A percentile compares a stretch with the other conserved stretches of the same genome.
Evolutionary conservation across 371 early-diverging fungal species (phyloP).

Genomic region (Funneliformis caledonium): DNA sequence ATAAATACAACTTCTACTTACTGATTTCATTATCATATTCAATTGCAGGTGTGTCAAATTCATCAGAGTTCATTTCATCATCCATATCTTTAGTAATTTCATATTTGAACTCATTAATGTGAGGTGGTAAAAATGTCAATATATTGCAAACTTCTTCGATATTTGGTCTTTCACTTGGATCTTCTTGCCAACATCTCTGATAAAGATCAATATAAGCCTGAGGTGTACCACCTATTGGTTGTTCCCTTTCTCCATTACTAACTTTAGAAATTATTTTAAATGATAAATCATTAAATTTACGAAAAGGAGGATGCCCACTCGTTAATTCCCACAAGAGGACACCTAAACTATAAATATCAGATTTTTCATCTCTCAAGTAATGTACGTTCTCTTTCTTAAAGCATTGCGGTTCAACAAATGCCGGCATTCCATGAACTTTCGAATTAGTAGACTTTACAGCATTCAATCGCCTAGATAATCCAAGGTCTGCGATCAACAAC

Average conservation of each 20-base stretch:
- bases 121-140: background rate
- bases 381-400: conserved; percentile 39
- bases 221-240: conserved; percentile 44
- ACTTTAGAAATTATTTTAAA: conserved; percentile 45
- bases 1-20: background rate
- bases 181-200: conserved; percentile 45
- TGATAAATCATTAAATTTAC: background rate
- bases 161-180: conserved; percentile 43
- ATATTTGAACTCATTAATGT: background rate
- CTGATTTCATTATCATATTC: background rate
- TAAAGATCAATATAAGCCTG: conserved; percentile 43
- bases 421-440: conserved; percentile 24
- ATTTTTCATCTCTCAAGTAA: conserved; percentile 43
- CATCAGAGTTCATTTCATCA: background rate
- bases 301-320: conserved; percentile 39
- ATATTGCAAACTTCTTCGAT: background rate
- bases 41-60: no score
- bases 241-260: conserved; percentile 46
- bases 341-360: conserved; percentile 48
- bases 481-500: conserved; percentile 2
- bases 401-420: conserved; percentile 50
- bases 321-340: conserved; percentile 42
- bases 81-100: no score
- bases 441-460: background rate
- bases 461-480: background rate